These are phyloP conservation scores for Psilocybe cyanescens DNA, from an alignment of 768 basidiomycete species.

Conservation along the genomic window DNA sequence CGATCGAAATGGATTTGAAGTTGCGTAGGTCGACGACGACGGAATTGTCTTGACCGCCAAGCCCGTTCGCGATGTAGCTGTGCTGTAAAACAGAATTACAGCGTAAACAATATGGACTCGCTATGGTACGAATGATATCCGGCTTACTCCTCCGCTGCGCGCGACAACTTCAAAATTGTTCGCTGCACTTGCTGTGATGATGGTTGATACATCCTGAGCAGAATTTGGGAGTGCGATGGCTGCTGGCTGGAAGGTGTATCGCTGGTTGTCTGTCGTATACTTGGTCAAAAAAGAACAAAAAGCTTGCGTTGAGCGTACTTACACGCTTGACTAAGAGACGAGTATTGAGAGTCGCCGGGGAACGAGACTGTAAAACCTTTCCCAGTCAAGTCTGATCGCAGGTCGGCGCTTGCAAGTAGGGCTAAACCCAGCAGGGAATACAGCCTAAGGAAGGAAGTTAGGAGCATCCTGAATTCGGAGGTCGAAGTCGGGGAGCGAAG, in stretches of 20 bases:
- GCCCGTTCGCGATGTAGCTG: conserved; percentile 45
- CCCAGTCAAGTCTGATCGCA: conserved; percentile 17
- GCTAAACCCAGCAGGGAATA: neutral
- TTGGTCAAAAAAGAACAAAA: neutral
- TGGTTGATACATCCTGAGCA: conserved; percentile 27
- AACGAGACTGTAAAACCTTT: conserved; percentile 21
- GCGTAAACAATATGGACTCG: neutral
- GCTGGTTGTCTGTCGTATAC: conserved; percentile 24
- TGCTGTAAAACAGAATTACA: conserved; percentile 21
- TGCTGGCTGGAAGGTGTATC: conserved; percentile 30
- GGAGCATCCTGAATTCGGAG: neutral
- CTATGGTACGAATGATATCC: neutral
- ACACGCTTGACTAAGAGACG: conserved; percentile 23
- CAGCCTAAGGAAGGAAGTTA: neutral
- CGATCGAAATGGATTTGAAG: conserved; percentile 34
- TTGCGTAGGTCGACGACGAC: conserved; percentile 43
- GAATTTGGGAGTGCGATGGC: conserved; percentile 30
- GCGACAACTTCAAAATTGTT: conserved; percentile 34
- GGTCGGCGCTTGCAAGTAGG: conserved; percentile 4
- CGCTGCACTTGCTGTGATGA: conserved; percentile 27
- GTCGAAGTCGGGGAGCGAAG: neutral
- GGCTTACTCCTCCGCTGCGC: conserved; percentile 38
- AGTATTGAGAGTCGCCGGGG: conserved; percentile 20
- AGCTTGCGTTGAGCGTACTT: neutral
- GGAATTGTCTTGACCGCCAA: conserved; percentile 40